A percentile compares a stretch with the other conserved stretches of the same genome.
Evolutionary conservation across 257 asterid species (phyloP).

Genomic region (Petunia axillaris): DNA sequence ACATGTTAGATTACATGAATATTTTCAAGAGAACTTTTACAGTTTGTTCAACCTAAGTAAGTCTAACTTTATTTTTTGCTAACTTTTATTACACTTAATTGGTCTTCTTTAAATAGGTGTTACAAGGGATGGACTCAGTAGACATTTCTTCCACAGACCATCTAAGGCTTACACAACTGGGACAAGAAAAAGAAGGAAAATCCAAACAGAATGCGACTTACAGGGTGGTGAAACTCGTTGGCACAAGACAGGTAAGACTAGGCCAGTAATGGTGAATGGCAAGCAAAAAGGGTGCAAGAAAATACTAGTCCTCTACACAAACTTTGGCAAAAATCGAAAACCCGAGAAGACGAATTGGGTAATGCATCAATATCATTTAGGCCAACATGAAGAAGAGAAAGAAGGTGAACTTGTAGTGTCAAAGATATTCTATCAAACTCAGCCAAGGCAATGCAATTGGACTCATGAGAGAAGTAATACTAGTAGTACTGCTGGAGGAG

Average conservation of each 20-base stretch:
- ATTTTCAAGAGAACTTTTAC: background rate
- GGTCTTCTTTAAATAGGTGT: conserved; percentile 55
- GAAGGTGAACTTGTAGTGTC: conserved; percentile 98
- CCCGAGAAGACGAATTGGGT: conserved; percentile 99
- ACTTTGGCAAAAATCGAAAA: conserved; percentile 91
- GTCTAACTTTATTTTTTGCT: conserved; percentile 55
- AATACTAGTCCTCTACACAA: conserved; percentile 84
- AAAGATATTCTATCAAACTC: conserved; percentile 91
- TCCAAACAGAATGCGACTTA: conserved; percentile 79
- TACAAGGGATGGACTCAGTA: conserved; percentile 86
- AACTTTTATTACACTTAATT: background rate
- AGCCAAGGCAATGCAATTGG: conserved; percentile 93
- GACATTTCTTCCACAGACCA: conserved; percentile 97
- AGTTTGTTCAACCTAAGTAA: conserved; percentile 58
- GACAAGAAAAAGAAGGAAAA: conserved; percentile 89
- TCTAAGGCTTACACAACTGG: conserved; percentile 99
- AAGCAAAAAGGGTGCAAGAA: conserved; percentile 98
- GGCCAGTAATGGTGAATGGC: conserved; percentile 90
- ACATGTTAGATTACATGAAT: background rate
- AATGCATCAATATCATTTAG: conserved; percentile 95
- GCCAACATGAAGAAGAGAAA: conserved; percentile 87
- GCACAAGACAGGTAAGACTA: conserved; percentile 98
- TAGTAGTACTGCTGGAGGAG: conserved; percentile 20
- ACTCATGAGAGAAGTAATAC: conserved; percentile 42
- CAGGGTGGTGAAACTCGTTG: conserved; percentile 98